These are phyloP conservation scores for Candida labiduridarum DNA, from an alignment of 1,139 yeast genomes.

Conservation along the genomic window DNA sequence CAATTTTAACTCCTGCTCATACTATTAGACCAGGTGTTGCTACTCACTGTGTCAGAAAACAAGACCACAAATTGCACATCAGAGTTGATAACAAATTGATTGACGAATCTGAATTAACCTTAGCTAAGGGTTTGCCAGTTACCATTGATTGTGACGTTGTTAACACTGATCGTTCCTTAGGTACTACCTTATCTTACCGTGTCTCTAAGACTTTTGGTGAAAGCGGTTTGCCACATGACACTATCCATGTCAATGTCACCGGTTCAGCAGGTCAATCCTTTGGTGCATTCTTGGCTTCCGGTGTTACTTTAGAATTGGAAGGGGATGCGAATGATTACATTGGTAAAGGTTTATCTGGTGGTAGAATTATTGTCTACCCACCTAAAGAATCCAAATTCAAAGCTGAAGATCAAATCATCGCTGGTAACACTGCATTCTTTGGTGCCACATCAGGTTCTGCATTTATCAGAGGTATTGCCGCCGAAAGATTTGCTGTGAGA, in stretches of 20 bases:
- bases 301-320: constrained; percentile 91
- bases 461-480: constrained; percentile 95
- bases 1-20: constrained; percentile 95
- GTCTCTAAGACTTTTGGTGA: constrained; percentile 94
- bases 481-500: constrained; percentile 97
- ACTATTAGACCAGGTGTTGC: constrained; percentile 98
- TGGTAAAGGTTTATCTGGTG: constrained; percentile 97
- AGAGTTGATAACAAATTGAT: constrained; percentile 93
- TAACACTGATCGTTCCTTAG: constrained; percentile 95
- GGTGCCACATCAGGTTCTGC: constrained; percentile 98
- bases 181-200: constrained; percentile 91
- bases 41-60: constrained; percentile 88
- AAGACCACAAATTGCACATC: constrained; percentile 90
- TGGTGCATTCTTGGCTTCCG: constrained; percentile 96
- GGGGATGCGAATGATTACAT: constrained; percentile 99
- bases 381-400: constrained; percentile 82
- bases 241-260: constrained; percentile 85
- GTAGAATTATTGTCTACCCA: constrained; percentile 89
- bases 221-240: constrained; percentile 90
- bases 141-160: constrained; percentile 90
- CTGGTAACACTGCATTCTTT: constrained; percentile 96
- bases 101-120: constrained; percentile 91
- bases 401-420: constrained; percentile 94
- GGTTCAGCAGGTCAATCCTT: constrained; percentile 99
- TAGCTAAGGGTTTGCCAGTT: constrained; percentile 93